phyloP scores from a whole-genome alignment of 2,329 filamentous ascomycete species.

The Lachnellula arida region DNA sequence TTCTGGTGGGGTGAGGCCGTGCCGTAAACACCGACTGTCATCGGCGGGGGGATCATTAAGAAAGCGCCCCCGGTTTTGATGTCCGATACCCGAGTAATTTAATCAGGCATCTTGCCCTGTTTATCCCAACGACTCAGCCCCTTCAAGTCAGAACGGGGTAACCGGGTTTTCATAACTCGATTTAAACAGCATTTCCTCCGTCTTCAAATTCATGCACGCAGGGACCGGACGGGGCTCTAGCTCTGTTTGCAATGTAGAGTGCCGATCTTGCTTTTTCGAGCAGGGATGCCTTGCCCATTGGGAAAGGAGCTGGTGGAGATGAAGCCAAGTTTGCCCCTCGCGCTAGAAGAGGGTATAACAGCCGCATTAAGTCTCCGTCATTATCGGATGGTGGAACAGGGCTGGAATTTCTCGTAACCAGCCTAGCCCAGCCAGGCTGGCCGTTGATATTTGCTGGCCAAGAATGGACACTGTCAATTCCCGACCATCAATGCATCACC shows the following conservation, averaged over 20 bases:
- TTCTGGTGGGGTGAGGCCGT: neutral
- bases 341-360: constrained; percentile 8
- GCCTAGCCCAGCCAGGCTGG: too few species aligned
- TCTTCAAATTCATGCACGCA: neutral
- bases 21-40: neutral
- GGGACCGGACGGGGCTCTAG: neutral
- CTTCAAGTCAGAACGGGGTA: neutral
- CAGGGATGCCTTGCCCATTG: neutral
- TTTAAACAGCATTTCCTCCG: neutral
- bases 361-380: constrained; percentile 9
- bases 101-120: neutral
- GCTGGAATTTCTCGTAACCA: too few species aligned
- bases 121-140: neutral
- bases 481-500: neutral
- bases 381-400: neutral
- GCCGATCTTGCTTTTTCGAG: neutral
- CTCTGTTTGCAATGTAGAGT: neutral
- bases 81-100: neutral
- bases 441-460: neutral
- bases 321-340: constrained; percentile 4
- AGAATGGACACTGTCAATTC: neutral
- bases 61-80: neutral
- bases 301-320: neutral
- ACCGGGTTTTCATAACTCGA: neutral
- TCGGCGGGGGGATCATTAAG: neutral